Conservation (phyloP, 768 basidiomycete species). For the Postia placenta region DNA sequence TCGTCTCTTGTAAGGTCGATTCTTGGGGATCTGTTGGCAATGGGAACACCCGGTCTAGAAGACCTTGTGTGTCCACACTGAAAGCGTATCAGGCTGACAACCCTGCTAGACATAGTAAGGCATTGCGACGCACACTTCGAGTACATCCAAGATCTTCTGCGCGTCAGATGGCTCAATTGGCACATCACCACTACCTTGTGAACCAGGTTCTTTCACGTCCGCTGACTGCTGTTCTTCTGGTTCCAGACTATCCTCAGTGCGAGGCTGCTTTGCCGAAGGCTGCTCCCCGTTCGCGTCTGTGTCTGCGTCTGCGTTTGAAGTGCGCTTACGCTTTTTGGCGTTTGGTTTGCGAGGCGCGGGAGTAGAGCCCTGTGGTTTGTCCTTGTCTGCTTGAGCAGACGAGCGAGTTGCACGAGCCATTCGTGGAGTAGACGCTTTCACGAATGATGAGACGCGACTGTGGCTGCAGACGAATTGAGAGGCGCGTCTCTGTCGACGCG, state of each 20-base stretch:
- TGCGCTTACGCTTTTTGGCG: slow-evolving; percentile 68
- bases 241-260: slow-evolving; percentile 28
- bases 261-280: slow-evolving; percentile 43
- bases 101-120: background rate
- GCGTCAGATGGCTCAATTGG: slow-evolving; percentile 42
- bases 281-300: slow-evolving; percentile 46
- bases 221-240: slow-evolving; percentile 15
- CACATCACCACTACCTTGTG: slow-evolving; percentile 39
- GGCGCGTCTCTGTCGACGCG: slow-evolving; percentile 21
- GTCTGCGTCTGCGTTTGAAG: slow-evolving; percentile 35
- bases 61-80: slow-evolving; percentile 67
- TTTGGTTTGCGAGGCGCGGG: slow-evolving; percentile 23
- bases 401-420: slow-evolving; percentile 83
- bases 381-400: slow-evolving; percentile 38
- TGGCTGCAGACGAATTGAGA: slow-evolving; percentile 13
- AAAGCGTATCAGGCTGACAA: slow-evolving; percentile 4
- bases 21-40: slow-evolving; percentile 36
- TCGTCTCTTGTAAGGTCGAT: slow-evolving; percentile 33
- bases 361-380: slow-evolving; percentile 21
- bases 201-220: slow-evolving; percentile 17
- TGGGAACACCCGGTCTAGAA: slow-evolving; percentile 77
- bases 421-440: slow-evolving; percentile 10
- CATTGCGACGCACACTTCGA: slow-evolving; percentile 41
- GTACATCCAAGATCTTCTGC: slow-evolving; percentile 51
- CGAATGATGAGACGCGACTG: slow-evolving; percentile 27